A percentile compares a stretch with the other conserved stretches of the same genome.
phyloP scores from a whole-genome alignment of 805 yeast species.

The Isabelozyma heimii region DNA sequence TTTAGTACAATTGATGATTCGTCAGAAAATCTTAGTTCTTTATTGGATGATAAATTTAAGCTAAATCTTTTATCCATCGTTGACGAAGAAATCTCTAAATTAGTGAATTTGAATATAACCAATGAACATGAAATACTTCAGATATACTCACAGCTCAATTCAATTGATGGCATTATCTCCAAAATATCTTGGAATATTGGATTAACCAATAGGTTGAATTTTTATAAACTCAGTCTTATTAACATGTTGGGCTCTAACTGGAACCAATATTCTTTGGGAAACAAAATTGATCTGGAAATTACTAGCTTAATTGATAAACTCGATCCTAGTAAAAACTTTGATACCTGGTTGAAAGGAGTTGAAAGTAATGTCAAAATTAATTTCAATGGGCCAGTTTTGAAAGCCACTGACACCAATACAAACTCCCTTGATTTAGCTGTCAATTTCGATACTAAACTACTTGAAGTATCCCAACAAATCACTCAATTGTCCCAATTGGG shows the following conservation, averaged over 20 bases:
- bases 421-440: constrained; percentile 33
- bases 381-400: constrained; percentile 37
- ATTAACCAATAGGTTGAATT: constrained; percentile 18
- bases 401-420: constrained; percentile 23
- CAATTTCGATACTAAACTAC: constrained; percentile 48
- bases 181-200: constrained; percentile 15
- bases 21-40: constrained; percentile 13
- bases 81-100: constrained; percentile 19
- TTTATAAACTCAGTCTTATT: constrained; percentile 19
- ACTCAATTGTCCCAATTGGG: constrained; percentile 48
- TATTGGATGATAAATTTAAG: constrained; percentile 37
- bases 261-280: constrained; percentile 49
- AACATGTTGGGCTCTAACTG: constrained; percentile 33
- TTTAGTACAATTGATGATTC: constrained; percentile 13
- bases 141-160: background rate
- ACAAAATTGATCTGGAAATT: constrained; percentile 52
- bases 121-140: constrained; percentile 1
- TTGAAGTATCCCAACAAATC: constrained; percentile 52
- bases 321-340: constrained; percentile 39
- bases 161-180: constrained; percentile 1
- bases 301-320: constrained; percentile 43
- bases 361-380: constrained; percentile 4
- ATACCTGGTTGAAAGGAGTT: constrained; percentile 45
- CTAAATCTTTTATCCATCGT: constrained; percentile 28
- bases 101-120: constrained; percentile 12